Conservation (phyloP, 2,329 filamentous ascomycete species). For the Talaromyces albobiverticillius region DNA sequence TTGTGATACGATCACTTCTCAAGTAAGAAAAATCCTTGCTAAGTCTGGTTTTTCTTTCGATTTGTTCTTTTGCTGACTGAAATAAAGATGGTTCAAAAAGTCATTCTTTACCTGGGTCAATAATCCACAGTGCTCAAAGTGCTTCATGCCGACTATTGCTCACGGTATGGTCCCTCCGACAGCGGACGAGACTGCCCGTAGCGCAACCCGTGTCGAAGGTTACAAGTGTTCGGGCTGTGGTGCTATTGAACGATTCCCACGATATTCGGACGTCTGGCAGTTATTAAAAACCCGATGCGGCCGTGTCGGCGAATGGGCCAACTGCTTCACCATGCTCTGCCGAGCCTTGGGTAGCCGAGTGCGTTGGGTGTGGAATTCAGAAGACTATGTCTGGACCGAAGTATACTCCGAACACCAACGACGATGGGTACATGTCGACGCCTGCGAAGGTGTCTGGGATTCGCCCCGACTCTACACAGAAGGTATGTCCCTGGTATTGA, state of each 20-base stretch:
- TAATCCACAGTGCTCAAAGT: conserved; percentile 82
- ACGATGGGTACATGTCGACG: conserved; percentile 95
- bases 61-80: background rate
- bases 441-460: conserved; percentile 93
- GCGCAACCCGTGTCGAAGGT: conserved; percentile 82
- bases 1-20: conserved; percentile 82
- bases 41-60: background rate
- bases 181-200: conserved; percentile 83
- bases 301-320: conserved; percentile 92
- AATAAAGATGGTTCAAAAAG: conserved; percentile 81
- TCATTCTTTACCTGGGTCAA: conserved; percentile 97
- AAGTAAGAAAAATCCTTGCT: conserved; percentile 54
- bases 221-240: conserved; percentile 80
- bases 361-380: conserved; percentile 96
- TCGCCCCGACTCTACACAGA: conserved; percentile 88
- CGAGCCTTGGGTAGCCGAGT: conserved; percentile 86
- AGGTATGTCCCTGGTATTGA: conserved; percentile 55
- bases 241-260: conserved; percentile 81
- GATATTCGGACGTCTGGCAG: conserved; percentile 94
- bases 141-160: conserved; percentile 76
- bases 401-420: conserved; percentile 92
- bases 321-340: conserved; percentile 98
- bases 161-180: conserved; percentile 80
- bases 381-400: conserved; percentile 97
- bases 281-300: conserved; percentile 82